Conservation (phyloP, 225 moss, liverwort and hornwort species). For the Pseudisothecium myosuroides region DNA sequence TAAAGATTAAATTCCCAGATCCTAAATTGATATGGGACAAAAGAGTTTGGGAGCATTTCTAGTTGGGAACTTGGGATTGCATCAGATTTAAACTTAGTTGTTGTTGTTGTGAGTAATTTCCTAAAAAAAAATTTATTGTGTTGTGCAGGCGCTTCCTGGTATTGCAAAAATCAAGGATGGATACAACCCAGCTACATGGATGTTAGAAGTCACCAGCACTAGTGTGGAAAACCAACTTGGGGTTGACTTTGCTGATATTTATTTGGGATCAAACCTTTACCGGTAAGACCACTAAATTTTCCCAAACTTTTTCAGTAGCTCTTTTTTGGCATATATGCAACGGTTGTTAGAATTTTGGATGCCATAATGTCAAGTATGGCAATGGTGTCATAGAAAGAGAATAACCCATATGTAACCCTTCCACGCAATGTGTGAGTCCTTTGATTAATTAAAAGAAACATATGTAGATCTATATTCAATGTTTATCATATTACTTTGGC, state of each 20-base stretch:
- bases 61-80: no score
- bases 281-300: background rate
- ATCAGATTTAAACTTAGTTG: background rate
- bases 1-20: background rate
- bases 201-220: constrained; percentile 34
- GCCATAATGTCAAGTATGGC: background rate
- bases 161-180: constrained; percentile 33
- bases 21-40: background rate
- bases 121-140: no score
- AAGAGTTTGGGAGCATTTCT: background rate
- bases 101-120: background rate
- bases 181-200: constrained; percentile 53
- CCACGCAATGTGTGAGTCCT: background rate
- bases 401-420: background rate
- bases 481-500: background rate
- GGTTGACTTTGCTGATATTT: constrained; percentile 46
- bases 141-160: constrained; percentile 20
- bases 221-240: constrained; percentile 12
- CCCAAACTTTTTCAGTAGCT: background rate
- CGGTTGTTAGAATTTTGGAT: no score
- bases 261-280: constrained; percentile 12
- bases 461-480: background rate
- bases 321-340: background rate
- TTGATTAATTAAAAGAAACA: background rate
- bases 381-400: background rate